Base-by-base conservation (phyloP, 129 eudicot species). In the Escallonia herrerae region DNA sequence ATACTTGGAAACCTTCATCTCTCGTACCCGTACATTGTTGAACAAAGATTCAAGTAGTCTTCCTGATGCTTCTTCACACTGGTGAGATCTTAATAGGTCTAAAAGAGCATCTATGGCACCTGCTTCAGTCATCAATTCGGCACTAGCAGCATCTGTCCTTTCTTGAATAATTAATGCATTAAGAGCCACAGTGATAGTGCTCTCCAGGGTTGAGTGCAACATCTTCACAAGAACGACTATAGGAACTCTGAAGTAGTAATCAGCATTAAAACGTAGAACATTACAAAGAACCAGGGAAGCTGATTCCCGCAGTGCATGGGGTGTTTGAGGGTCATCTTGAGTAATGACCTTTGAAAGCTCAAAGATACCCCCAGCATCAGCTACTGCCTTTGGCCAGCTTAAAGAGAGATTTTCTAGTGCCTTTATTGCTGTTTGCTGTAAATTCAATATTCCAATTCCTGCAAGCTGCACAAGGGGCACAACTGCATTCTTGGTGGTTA, bases 321-420 rank as follows among this genome's bases (percentile, higher is more conserved):
- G 75, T 12, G 95, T 89, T 60, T 79, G 81, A 15, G 91, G 95
- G 14, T 87, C 83, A 64, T 85, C 90, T 52, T 89, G 93, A 54
- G 80, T 71, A 38, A 89, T 82, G 65, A 89, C 90, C 74, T 85
- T 85, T 55, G 96, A 75, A 50, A 89, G 90, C 78, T 85, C 94
- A 63, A 85, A 80, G 14, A 85, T 80, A 51, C 96, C 96, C 45
- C 96, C 96, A 66, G 94, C 94, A 67, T 85, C 96, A 66, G 80
- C 88, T 46, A 89, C 87, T 33, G 80, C 90, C 56, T 78, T 80
- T 42, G 96, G 96, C 96, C 96, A 89, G 58, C 76, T 89, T 43
- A 81, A 46, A 0, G 96, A 85, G 64, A 85, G 72, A 14, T 58
- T 80, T 72, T 82, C 93, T 63, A 89, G 48, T 44, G 96, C 93